Base-by-base conservation (phyloP, 176 grass and related monocot genomes). In the Thinopyrum elongatum region DNA sequence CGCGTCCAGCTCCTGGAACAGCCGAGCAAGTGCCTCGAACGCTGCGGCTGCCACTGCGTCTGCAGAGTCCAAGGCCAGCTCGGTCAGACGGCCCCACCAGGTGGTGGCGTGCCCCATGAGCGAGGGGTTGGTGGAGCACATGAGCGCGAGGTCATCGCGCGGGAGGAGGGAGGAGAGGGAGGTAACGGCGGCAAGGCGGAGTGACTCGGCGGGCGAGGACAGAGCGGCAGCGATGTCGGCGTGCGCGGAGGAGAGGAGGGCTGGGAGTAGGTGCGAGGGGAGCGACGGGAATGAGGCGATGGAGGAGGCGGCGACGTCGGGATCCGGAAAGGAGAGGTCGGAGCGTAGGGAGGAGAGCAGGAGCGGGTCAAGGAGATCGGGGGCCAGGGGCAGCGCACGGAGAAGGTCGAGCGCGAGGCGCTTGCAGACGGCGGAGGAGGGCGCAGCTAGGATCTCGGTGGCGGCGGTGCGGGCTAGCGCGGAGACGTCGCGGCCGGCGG, bases 1-100 rank as follows among this genome's bases (percentile, higher is more conserved):
- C 4, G 92, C 86, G n/a, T 99, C 97, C 6, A 99, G 91, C 82
- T 99, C 97, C 90, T 96, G 92, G 88, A 99, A 99, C 36, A 99
- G 87, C 71, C 94, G 87, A 3, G 92, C 94, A 29, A 96, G 84
- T 3, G 94, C 92, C 75, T 94, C 94, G 13, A 99, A 99, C 21
- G 97, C 94, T 6, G 88, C 25, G 30, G 92, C 92, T 3, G 97
- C 86, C 33, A 99, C 97, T 0, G 86, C 86, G 14, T 99, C 97
- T 0, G 97, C 93, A 4, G 94, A 86, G 71, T 96, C 97, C 10
- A 98, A 72, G 44, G 90, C 84, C 8, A 92, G 92, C 60, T 91
- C 71, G 6, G 92, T 85, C 25, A 99, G 74, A 82, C 92, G 92
- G 8, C 80, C 88, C 97, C 97, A 99, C 97, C 97, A 99, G 26